Evolutionary conservation across 257 asterid genomes (phyloP).

Genomic region (Cinchona pubescens): DNA sequence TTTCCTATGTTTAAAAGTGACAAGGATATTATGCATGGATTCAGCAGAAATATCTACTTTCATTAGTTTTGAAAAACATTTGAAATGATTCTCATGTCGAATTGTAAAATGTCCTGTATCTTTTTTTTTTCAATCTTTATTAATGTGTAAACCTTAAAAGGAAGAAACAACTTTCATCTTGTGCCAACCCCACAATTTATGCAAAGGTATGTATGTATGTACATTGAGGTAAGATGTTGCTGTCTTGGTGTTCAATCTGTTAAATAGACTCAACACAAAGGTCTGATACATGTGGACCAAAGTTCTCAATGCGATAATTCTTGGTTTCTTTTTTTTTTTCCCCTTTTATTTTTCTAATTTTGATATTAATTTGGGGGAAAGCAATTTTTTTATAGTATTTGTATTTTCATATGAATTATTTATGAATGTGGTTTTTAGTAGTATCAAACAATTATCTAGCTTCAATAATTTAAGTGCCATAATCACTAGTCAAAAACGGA

Average conservation of each 20-base stretch:
- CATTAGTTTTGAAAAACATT: no score
- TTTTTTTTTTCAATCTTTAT: no score
- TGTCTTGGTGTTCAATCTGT: neutral
- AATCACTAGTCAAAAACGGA: no score
- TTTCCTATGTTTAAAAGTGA: no score
- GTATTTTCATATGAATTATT: no score
- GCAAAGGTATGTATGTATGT: neutral
- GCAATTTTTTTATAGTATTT: neutral
- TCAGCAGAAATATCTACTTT: no score
- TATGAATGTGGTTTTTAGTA: no score
- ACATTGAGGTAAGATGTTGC: slow-evolving; percentile 10
- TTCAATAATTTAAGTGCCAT: no score
- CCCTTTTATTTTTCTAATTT: neutral
- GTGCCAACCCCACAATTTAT: neutral
- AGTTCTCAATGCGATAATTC: neutral
- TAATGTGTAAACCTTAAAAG: neutral
- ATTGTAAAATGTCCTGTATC: no score
- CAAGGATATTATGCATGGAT: no score
- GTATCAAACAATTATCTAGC: no score
- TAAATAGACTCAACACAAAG: neutral
- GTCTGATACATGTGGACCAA: slow-evolving; percentile 18
- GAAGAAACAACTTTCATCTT: neutral
- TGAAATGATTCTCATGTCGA: no score
- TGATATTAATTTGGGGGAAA: neutral
- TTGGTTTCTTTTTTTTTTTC: neutral